Percentiles rank a stretch among this genome's conserved stretches.
These are phyloP conservation scores for Microbotryomycetes sp. DNA, from an alignment of 1,284 basidiomycete species.

Conservation along the genomic window DNA sequence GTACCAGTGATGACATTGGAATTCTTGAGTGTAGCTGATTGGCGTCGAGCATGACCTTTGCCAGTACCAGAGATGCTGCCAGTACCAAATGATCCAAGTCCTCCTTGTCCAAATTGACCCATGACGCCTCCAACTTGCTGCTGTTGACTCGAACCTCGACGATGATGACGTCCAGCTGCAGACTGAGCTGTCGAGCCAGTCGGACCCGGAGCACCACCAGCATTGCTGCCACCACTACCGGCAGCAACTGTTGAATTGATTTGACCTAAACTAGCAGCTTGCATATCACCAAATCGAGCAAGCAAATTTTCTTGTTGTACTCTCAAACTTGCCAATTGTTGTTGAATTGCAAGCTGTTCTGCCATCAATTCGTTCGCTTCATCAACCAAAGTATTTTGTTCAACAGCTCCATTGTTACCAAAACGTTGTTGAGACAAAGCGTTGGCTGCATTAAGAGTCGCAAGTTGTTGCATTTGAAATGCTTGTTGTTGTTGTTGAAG, in stretches of 20 bases:
- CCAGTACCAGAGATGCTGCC: conserved; percentile 7
- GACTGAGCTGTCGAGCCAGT: neutral
- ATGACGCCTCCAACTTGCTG: neutral
- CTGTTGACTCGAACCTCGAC: conserved; percentile 74
- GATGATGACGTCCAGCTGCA: conserved; percentile 50
- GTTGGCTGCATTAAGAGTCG: neutral
- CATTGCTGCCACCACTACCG: conserved; percentile 45
- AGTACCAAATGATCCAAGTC: conserved; percentile 34
- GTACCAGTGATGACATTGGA: no score
- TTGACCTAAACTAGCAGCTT: conserved; percentile 22
- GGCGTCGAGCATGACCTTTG: conserved; percentile 80
- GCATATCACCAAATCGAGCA: conserved; percentile 42
- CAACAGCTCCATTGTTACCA: neutral
- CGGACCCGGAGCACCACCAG: neutral
- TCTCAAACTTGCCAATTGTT: conserved; percentile 45
- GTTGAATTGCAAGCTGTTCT: conserved; percentile 46
- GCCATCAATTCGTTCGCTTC: conserved; percentile 34
- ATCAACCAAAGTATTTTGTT: neutral
- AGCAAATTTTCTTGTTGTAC: conserved; percentile 45
- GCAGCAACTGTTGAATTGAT: conserved; percentile 62
- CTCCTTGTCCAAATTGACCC: conserved; percentile 42
- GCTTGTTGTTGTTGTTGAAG: conserved; percentile 44
- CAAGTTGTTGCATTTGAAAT: conserved; percentile 48
- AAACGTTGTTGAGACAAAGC: neutral
- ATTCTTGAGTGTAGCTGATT: conserved; percentile 74